Conservation (phyloP, 2,329 filamentous ascomycete species). For the Colletotrichum tropicicola region DNA sequence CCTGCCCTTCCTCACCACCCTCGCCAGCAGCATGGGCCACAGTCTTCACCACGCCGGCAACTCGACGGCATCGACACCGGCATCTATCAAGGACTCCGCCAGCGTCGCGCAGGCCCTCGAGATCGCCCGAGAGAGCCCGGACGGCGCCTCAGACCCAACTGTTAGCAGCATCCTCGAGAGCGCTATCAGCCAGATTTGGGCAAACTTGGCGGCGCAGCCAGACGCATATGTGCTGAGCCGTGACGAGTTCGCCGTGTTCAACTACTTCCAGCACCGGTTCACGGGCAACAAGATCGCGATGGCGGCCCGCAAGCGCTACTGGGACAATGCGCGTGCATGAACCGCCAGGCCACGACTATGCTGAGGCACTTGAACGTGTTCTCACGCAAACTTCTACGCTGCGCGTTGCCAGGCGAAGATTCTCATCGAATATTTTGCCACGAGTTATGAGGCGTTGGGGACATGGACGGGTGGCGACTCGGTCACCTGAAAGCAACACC, state of each 20-base stretch:
- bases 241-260: slow-evolving; percentile 88
- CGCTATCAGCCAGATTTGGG: slow-evolving; percentile 73
- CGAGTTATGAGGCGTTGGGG: background rate
- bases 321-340: slow-evolving; percentile 55
- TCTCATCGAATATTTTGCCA: background rate
- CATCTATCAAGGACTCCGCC: slow-evolving; percentile 33
- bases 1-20: slow-evolving; percentile 24
- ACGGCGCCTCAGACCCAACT: slow-evolving; percentile 69
- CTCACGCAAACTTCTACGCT: background rate
- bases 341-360: background rate
- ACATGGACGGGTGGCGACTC: background rate
- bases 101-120: slow-evolving; percentile 75
- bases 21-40: slow-evolving; percentile 29
- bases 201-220: slow-evolving; percentile 70
- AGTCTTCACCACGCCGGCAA: slow-evolving; percentile 23
- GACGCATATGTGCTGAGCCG: slow-evolving; percentile 76
- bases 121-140: slow-evolving; percentile 77
- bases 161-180: slow-evolving; percentile 73
- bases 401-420: background rate
- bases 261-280: slow-evolving; percentile 80
- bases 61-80: slow-evolving; percentile 34
- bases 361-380: background rate
- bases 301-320: slow-evolving; percentile 61
- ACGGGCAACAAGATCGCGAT: slow-evolving; percentile 57
- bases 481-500: background rate